These are phyloP conservation scores for Fraxinus quadrangulata DNA, from an alignment of 257 asterid genomes.

Conservation along the genomic window DNA sequence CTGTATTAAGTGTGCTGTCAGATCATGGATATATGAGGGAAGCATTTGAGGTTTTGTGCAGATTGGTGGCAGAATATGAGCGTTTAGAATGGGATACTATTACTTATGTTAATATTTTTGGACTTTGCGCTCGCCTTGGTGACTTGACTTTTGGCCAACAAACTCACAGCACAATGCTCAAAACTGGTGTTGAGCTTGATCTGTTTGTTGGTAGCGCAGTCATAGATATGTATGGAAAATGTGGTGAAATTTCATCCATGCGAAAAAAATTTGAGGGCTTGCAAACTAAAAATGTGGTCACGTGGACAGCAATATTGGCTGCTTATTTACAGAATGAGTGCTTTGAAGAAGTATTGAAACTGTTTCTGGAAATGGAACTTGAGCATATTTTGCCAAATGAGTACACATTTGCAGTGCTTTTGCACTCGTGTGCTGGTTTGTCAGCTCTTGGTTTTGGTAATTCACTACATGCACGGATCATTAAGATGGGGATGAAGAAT, in stretches of 20 bases:
- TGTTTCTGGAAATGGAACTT: constrained; percentile 57
- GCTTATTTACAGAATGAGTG: constrained; percentile 72
- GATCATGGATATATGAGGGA: constrained; percentile 44
- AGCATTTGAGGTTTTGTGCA: constrained; percentile 49
- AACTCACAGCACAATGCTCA: constrained; percentile 54
- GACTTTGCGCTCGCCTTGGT: constrained; percentile 57
- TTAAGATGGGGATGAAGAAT: constrained; percentile 60
- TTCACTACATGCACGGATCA: constrained; percentile 61
- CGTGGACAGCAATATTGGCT: constrained; percentile 73
- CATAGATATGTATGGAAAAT: constrained; percentile 85
- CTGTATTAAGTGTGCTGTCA: constrained; percentile 56
- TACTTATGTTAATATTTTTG: constrained; percentile 57
- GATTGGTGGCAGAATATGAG: constrained; percentile 48
- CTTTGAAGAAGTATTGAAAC: constrained; percentile 75
- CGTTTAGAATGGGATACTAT: constrained; percentile 56
- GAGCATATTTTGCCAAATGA: constrained; percentile 65
- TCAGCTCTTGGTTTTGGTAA: constrained; percentile 71
- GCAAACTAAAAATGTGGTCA: constrained; percentile 55
- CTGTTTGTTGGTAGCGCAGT: constrained; percentile 57
- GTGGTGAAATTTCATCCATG: constrained; percentile 53
- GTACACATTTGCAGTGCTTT: constrained; percentile 65
- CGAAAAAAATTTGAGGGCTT: constrained; percentile 45
- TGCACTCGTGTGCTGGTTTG: constrained; percentile 71
- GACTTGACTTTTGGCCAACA: constrained; percentile 67
- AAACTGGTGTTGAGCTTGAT: constrained; percentile 50